phyloP scores from a whole-genome alignment of 2,329 filamentous ascomycete genomes.

The Cytospora schulzeri region DNA sequence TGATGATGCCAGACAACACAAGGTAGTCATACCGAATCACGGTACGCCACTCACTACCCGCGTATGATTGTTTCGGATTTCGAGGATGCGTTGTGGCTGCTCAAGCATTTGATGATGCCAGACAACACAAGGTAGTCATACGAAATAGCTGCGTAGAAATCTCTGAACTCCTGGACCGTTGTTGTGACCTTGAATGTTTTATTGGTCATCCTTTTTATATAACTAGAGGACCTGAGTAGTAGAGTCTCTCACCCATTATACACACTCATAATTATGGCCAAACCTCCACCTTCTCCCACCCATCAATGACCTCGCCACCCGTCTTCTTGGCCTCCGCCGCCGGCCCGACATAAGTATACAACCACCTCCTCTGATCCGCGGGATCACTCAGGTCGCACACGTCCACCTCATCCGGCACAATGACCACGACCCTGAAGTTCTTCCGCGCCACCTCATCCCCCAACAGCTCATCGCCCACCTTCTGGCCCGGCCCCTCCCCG shows the following conservation, averaged over 20 bases:
- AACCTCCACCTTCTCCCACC: slow-evolving; percentile 70
- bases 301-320: slow-evolving; percentile 42
- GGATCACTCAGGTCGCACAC: slow-evolving; percentile 71
- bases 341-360: slow-evolving; percentile 61
- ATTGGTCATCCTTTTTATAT: background rate
- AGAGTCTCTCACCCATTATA: too few species aligned
- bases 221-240: background rate
- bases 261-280: slow-evolving; percentile 57
- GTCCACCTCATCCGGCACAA: slow-evolving; percentile 78
- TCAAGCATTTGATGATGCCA: too few species aligned
- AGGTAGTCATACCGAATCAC: background rate
- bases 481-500: slow-evolving; percentile 56
- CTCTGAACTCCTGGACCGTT: background rate
- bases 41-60: too few species aligned
- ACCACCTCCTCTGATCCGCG: slow-evolving; percentile 62
- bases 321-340: slow-evolving; percentile 39
- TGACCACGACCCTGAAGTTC: slow-evolving; percentile 83
- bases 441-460: slow-evolving; percentile 69
- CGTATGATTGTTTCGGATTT: too few species aligned
- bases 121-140: background rate
- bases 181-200: background rate
- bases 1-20: background rate
- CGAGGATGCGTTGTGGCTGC: too few species aligned
- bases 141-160: background rate
- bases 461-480: slow-evolving; percentile 62